A percentile compares a stretch with the other conserved stretches of the same genome.
Evolutionary conservation across 306 rosid species (phyloP).

Genomic region (Begonia peltatifolia): DNA sequence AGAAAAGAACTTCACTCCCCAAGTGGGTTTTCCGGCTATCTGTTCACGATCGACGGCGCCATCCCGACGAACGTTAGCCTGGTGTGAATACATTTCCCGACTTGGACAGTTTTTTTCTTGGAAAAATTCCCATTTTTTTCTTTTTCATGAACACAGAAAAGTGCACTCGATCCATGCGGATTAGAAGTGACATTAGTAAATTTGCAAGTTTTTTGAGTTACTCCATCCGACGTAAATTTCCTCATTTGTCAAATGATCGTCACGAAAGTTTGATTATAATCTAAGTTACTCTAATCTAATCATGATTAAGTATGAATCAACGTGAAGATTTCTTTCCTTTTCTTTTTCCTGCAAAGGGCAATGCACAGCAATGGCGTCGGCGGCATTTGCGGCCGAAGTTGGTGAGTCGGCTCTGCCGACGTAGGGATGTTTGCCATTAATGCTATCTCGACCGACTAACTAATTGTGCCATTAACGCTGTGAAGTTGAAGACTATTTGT

Average conservation of each 20-base stretch:
- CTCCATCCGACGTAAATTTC: neutral
- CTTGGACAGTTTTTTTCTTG: neutral
- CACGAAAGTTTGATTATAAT: neutral
- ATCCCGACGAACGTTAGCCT: conserved; percentile 13
- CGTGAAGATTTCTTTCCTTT: neutral
- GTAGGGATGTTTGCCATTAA: neutral
- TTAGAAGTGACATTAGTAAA: conserved; percentile 11
- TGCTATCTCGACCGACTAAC: neutral
- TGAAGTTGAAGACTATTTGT: too few species aligned
- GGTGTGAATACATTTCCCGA: conserved; percentile 7
- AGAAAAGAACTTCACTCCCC: conserved; percentile 6
- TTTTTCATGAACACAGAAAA: conserved; percentile 4
- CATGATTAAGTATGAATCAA: neutral
- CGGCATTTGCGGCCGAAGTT: conserved; percentile 8
- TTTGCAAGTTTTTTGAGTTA: neutral
- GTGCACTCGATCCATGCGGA: conserved; percentile 14
- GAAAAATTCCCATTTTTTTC: neutral
- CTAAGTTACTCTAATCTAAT: neutral
- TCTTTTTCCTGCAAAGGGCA: conserved; percentile 1
- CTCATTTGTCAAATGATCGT: neutral
- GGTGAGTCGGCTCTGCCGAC: conserved; percentile 8
- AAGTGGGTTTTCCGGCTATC: conserved; percentile 17
- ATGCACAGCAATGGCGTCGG: conserved; percentile 6
- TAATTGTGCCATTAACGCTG: too few species aligned
- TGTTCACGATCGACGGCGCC: conserved; percentile 6